These are phyloP conservation scores for Phytophthora rubi DNA, from an alignment of 352 stramenopile species.

Conservation along the genomic window DNA sequence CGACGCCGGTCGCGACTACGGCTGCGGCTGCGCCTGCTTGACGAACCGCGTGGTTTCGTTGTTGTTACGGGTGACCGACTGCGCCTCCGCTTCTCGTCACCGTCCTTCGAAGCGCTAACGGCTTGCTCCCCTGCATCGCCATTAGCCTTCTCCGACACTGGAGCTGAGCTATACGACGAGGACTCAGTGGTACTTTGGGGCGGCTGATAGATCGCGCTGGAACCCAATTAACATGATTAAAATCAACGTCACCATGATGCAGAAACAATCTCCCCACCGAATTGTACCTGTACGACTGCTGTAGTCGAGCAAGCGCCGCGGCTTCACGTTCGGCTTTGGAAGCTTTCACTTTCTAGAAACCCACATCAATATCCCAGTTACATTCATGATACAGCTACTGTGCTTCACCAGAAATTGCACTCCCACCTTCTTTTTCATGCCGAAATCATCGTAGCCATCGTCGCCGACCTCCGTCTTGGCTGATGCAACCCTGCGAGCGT, in stretches of 20 bases:
- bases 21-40: constrained; percentile 20
- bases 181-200: constrained; percentile 24
- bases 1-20: constrained; percentile 37
- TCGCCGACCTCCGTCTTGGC: constrained; percentile 81
- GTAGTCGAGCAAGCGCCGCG: constrained; percentile 77
- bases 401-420: not conserved
- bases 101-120: not conserved
- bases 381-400: not conserved
- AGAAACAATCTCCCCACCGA: not conserved
- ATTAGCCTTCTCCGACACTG: constrained; percentile 14
- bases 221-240: constrained; percentile 9
- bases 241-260: not conserved
- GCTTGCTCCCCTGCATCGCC: not conserved
- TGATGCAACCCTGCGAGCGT: constrained; percentile 56
- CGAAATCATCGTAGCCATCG: constrained; percentile 90
- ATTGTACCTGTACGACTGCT: constrained; percentile 79
- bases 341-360: constrained; percentile 61
- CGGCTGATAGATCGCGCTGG: constrained; percentile 60
- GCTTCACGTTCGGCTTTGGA: constrained; percentile 82
- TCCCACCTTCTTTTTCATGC: constrained; percentile 80
- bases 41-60: constrained; percentile 13
- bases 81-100: constrained; percentile 24
- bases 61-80: constrained; percentile 29
- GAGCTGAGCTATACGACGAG: not conserved
- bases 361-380: not conserved